phyloP scores from a whole-genome alignment of 371 early-diverging fungal species.

The Zopfochytrium polystomum region DNA sequence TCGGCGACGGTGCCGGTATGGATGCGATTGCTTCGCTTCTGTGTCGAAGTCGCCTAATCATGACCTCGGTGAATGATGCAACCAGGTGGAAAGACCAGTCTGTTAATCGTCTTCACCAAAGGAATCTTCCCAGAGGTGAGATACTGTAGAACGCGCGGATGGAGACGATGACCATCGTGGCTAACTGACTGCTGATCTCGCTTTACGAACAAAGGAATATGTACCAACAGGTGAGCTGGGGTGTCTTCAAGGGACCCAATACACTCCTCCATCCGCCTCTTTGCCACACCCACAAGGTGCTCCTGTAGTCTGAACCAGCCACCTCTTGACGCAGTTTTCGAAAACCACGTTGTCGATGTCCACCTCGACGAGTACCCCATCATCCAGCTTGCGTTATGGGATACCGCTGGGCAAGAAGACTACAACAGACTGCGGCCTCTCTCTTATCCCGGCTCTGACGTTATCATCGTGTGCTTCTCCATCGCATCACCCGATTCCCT shows the following conservation, averaged over 20 bases:
- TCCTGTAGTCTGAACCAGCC: too few species aligned
- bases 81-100: conserved; percentile 84
- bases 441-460: conserved; percentile 91
- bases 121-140: conserved; percentile 88
- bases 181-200: too few species aligned
- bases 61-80: neutral
- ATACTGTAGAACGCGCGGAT: too few species aligned
- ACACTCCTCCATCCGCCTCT: too few species aligned
- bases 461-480: conserved; percentile 69
- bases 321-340: conserved; percentile 92
- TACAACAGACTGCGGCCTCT: conserved; percentile 91
- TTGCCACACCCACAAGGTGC: too few species aligned
- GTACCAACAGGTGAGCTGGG: too few species aligned
- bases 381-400: conserved; percentile 85
- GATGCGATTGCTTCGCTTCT: neutral
- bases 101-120: conserved; percentile 90
- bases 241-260: too few species aligned
- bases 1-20: conserved; percentile 40
- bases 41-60: neutral
- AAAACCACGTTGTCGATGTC: conserved; percentile 91
- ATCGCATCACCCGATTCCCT: conserved; percentile 72
- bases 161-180: too few species aligned
- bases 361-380: conserved; percentile 77
- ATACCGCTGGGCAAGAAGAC: conserved; percentile 96
- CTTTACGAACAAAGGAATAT: too few species aligned